Evolutionary conservation across 129 eudicot genomes (phyloP).

Genomic region (Lactuca saligna): DNA sequence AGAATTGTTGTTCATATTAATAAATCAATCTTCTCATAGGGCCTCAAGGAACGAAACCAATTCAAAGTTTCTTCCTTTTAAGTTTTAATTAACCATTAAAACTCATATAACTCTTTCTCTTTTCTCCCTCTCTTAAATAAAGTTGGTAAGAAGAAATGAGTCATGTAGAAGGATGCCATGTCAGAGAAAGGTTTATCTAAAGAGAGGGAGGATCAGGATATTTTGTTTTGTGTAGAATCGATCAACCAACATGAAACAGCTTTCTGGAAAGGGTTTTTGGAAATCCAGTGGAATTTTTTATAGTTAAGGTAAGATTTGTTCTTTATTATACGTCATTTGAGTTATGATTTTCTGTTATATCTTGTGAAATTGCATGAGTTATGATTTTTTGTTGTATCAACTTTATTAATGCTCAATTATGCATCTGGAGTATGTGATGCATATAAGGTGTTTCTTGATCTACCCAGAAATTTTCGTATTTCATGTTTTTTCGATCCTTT

Average conservation of each 20-base stretch:
- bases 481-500: background rate
- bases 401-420: background rate
- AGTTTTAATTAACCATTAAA: background rate
- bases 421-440: no score
- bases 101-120: conserved; percentile 9
- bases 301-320: conserved; percentile 31
- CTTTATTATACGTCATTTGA: conserved; percentile 14
- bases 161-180: conserved; percentile 21
- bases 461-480: background rate
- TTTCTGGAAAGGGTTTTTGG: conserved; percentile 40
- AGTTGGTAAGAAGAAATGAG: conserved; percentile 27
- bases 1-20: background rate
- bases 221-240: conserved; percentile 23
- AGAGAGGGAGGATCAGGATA: conserved; percentile 34
- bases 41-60: conserved; percentile 10
- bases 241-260: conserved; percentile 39
- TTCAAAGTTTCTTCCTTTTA: conserved; percentile 37
- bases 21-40: conserved; percentile 19
- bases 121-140: background rate
- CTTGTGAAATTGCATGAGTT: conserved; percentile 1
- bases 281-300: conserved; percentile 16
- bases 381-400: background rate
- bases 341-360: background rate
- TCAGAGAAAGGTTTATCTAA: conserved; percentile 32
- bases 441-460: background rate